phyloP scores from a whole-genome alignment of 345 rosid species.

The Garcia nutans region DNA sequence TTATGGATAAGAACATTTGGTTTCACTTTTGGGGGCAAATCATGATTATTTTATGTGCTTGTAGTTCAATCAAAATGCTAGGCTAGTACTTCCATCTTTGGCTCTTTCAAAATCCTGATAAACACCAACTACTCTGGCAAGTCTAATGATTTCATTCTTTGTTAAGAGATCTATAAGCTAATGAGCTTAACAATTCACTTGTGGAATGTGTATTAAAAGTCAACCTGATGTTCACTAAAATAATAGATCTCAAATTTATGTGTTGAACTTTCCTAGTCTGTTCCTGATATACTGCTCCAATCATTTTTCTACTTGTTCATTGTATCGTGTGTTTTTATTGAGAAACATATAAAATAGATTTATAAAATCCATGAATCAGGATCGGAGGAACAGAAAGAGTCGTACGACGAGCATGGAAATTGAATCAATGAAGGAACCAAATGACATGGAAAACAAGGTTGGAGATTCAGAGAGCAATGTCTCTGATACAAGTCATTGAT shows the following conservation, averaged over 20 bases:
- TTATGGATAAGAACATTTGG: too few species aligned
- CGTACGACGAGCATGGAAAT: constrained; percentile 73
- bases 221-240: too few species aligned
- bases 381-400: constrained; percentile 70
- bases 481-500: constrained; percentile 35
- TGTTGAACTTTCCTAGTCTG: background rate
- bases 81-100: background rate
- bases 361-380: constrained; percentile 44
- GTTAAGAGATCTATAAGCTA: too few species aligned
- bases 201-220: too few species aligned
- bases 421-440: constrained; percentile 59
- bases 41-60: background rate
- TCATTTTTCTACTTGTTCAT: background rate
- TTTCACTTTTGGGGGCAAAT: background rate
- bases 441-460: constrained; percentile 38
- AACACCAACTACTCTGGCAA: background rate
- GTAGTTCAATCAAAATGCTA: background rate
- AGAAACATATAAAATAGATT: background rate
- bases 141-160: too few species aligned
- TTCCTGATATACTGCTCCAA: background rate
- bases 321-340: background rate
- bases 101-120: background rate
- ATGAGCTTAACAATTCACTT: too few species aligned
- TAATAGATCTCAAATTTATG: background rate
- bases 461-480: constrained; percentile 35